Percentiles rank a stretch among this genome's conserved stretches.
Evolutionary conservation across 257 asterid species (phyloP).

Genomic region (Capsicum baccatum): DNA sequence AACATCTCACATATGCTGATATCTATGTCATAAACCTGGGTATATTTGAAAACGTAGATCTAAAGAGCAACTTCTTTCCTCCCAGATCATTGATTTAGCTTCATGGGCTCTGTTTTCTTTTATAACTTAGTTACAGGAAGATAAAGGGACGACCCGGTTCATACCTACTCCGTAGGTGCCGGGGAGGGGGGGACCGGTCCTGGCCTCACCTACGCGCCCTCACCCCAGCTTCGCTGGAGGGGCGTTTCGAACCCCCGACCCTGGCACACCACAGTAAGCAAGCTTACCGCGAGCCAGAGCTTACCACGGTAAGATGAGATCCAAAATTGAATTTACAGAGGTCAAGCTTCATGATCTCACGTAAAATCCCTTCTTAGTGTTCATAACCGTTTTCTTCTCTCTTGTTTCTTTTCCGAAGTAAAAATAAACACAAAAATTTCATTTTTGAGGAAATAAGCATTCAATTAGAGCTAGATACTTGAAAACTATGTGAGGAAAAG

Average conservation of each 20-base stretch:
- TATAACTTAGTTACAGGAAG: background rate
- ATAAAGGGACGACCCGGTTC: too few relatives aligned
- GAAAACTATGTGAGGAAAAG: background rate
- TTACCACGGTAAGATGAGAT: too few relatives aligned
- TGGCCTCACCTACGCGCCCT: too few relatives aligned
- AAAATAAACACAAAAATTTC: background rate
- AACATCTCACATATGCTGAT: background rate
- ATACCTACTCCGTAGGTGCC: too few relatives aligned
- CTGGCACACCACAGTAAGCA: too few relatives aligned
- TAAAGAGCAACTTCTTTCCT: background rate
- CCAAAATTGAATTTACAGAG: background rate
- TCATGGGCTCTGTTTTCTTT: background rate
- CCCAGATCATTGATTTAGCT: slow-evolving; percentile 3
- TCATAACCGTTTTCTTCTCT: background rate
- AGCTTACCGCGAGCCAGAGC: too few relatives aligned
- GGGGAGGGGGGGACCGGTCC: too few relatives aligned
- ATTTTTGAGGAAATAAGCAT: background rate
- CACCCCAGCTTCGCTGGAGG: too few relatives aligned
- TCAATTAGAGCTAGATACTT: background rate
- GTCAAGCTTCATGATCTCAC: background rate
- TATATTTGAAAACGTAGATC: background rate
- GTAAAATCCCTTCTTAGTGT: background rate
- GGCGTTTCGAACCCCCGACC: too few relatives aligned
- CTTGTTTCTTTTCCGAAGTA: background rate
- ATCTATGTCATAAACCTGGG: background rate